Conservation (phyloP, 2,329 filamentous ascomycete species). For the Aspergillus tubingensis region DNA sequence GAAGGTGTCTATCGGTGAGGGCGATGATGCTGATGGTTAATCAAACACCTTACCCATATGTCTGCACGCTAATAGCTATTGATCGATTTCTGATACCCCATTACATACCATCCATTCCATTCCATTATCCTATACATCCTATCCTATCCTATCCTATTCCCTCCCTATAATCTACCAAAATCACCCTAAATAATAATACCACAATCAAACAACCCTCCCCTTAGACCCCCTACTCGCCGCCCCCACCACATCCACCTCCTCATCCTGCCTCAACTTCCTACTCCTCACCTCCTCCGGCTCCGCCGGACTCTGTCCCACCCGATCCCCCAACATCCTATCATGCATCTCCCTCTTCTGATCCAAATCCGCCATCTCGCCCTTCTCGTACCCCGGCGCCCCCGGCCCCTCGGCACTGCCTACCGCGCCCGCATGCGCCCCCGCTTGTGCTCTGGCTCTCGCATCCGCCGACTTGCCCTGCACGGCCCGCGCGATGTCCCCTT, state of each 20-base stretch:
- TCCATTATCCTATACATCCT: neutral
- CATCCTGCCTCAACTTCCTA: constrained; percentile 30
- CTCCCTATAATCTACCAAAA: no score
- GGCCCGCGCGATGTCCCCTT: constrained; percentile 37
- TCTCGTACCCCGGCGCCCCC: constrained; percentile 34
- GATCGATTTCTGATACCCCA: neutral
- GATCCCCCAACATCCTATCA: constrained; percentile 32
- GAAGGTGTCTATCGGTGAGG: constrained; percentile 45
- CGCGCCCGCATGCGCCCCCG: constrained; percentile 38
- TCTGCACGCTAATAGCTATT: constrained; percentile 17
- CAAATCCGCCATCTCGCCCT: constrained; percentile 37
- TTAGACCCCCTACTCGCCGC: constrained; percentile 32
- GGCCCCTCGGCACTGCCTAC: constrained; percentile 33
- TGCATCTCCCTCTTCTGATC: constrained; percentile 38
- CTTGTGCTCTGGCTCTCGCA: constrained; percentile 26
- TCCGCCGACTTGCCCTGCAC: constrained; percentile 30
- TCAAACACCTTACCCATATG: neutral
- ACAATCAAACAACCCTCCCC: constrained; percentile 31
- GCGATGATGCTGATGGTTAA: constrained; percentile 35
- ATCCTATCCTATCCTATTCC: neutral
- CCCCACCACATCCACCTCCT: constrained; percentile 31
- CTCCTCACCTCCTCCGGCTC: constrained; percentile 25
- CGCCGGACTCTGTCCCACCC: constrained; percentile 24
- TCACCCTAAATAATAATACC: constrained; percentile 20
- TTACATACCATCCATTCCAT: neutral